Conservation (phyloP, 768 basidiomycete species). For the Leccinum sublutescens region DNA sequence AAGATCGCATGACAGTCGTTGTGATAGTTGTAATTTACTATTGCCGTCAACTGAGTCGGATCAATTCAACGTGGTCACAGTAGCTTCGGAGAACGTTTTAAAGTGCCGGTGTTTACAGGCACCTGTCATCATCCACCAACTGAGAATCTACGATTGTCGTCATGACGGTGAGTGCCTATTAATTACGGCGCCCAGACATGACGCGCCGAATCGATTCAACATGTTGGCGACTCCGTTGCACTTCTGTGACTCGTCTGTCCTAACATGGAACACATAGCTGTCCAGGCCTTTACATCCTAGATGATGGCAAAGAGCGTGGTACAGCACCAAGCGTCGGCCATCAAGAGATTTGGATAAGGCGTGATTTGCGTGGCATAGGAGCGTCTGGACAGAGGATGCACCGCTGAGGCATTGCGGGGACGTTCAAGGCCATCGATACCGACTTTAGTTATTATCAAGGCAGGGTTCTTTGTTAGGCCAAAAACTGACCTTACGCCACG, state of each 20-base stretch:
- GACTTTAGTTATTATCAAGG: not conserved
- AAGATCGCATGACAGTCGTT: constrained; percentile 37
- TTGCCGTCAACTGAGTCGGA: not conserved
- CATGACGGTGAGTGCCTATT: not conserved
- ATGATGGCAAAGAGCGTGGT: not conserved
- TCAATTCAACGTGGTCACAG: not conserved
- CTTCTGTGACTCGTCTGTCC: not conserved
- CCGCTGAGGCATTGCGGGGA: not conserved
- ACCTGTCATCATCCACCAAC: not conserved
- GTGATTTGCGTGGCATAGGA: not conserved
- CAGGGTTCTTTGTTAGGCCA: not conserved
- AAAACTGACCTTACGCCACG: not conserved
- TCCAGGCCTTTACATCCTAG: no score
- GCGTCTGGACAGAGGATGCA: not conserved
- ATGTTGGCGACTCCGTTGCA: not conserved
- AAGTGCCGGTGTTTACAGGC: not conserved
- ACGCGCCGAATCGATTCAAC: not conserved
- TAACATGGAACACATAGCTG: not conserved
- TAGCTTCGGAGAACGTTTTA: not conserved
- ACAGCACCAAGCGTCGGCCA: not conserved
- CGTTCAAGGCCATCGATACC: not conserved
- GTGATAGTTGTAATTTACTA: not conserved
- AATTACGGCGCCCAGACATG: not conserved
- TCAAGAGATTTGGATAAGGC: not conserved
- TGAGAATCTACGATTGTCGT: not conserved